phyloP scores from a whole-genome alignment of 1,139 yeast genomes.

The Debaryomyces nepalensis region DNA sequence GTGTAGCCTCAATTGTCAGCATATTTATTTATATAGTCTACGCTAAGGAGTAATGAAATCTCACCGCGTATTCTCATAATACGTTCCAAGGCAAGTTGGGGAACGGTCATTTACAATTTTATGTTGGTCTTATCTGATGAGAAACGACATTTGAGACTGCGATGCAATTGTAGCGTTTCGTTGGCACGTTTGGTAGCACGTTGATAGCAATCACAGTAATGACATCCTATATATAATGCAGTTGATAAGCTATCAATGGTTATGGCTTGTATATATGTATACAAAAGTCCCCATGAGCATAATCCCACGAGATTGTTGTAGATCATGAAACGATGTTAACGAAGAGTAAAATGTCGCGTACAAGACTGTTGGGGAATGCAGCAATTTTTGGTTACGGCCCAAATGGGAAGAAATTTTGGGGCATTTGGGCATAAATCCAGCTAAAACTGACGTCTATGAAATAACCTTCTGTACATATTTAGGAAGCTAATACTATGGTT shows the following conservation, averaged over 20 bases:
- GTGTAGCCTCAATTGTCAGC: neutral
- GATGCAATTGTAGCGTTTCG: too few species aligned
- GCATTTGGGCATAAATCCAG: too few species aligned
- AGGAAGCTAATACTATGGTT: neutral
- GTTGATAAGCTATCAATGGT: too few species aligned
- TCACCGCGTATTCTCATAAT: too few species aligned
- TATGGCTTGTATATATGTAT: neutral
- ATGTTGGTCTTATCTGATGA: slow-evolving; percentile 3
- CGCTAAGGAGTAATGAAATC: too few species aligned
- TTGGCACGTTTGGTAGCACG: slow-evolving; percentile 2
- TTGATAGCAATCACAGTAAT: too few species aligned
- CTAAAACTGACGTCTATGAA: too few species aligned
- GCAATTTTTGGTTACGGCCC: slow-evolving; percentile 4
- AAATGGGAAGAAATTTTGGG: neutral
- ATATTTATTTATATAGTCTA: neutral
- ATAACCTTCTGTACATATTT: slow-evolving; percentile 1
- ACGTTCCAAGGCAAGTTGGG: neutral
- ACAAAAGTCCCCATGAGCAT: neutral
- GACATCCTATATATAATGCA: too few species aligned
- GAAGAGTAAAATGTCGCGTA: slow-evolving; percentile 3
- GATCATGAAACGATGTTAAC: neutral
- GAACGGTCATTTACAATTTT: neutral
- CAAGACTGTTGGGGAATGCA: slow-evolving; percentile 7
- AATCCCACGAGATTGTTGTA: neutral
- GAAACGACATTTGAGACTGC: slow-evolving; percentile 1